Evolutionary conservation across 2,329 filamentous ascomycete species (phyloP), one percentile per base, ranked within the genome.

Genomic region (Chaetomium strumarium): DNA sequence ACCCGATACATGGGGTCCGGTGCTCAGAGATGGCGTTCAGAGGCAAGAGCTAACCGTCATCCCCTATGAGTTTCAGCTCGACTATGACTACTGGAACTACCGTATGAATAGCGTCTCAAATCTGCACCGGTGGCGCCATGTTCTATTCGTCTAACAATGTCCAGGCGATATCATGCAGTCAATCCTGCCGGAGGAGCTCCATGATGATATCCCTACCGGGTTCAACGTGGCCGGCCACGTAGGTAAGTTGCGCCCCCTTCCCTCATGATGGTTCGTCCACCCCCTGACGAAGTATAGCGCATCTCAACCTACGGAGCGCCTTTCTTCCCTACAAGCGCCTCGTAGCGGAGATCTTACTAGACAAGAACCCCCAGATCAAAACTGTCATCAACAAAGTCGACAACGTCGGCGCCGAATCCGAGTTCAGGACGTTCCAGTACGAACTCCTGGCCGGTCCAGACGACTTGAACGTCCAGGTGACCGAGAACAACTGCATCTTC

Each of bases 351-450:
- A 84, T 97, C 2, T 74, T 99, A 17, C 73, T 90, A 48, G 93
- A 97, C 73, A 99, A 99, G 73, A 96, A 95, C 70, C 79, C 83
- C 10, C 74, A 73, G 42, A 81, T 96, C 55, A 79, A 76, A 55
- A 99, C 93, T 0, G 91, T 99, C 60, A 96, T 99, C 72, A 96
- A 96, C 77, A 99, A 99, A 71, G 80, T 86, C 40, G 86, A 95
- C 69, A 85, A 89, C 56, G 92, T 99, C 9, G 93, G 93, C 53
- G 80, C 81, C 19, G 84, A 88, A 62, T 93, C 85, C 61, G 84
- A 90, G 66, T 99, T 88, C 72, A 84, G 93, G 48, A 97, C 93
- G 0, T 97, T 99, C 70, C 79, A 79, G 31, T 97, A 96, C 72
- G 93, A 99, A 72, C 80, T 97, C 13, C 80, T 99, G 0, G 84